A percentile compares a stretch with the other conserved stretches of the same genome.
These are phyloP conservation scores for Sarocladiaceae sp. DNA, from an alignment of 2,329 filamentous ascomycete genomes.

Conservation along the genomic window DNA sequence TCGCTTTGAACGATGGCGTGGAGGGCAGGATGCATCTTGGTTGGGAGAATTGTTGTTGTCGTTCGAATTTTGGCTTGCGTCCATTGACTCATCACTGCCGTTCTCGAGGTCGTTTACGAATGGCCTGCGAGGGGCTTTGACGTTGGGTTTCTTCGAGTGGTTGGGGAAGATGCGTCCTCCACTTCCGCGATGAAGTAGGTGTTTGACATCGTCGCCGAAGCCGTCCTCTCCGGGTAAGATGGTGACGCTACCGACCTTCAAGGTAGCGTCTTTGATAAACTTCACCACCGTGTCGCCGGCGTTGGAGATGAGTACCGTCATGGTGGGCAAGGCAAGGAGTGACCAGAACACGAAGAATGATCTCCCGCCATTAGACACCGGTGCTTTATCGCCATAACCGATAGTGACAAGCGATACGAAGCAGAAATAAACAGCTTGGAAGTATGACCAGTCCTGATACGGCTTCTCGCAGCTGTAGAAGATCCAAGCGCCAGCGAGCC, in stretches of 20 bases:
- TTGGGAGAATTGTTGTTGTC: conserved; percentile 3
- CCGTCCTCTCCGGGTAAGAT: conserved; percentile 55
- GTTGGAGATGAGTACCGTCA: conserved; percentile 81
- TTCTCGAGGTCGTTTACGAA: conserved; percentile 2
- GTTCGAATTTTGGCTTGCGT: neutral
- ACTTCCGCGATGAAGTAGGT: conserved; percentile 36
- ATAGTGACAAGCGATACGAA: conserved; percentile 82
- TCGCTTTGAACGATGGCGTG: neutral
- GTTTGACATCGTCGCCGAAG: conserved; percentile 40
- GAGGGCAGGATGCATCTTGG: neutral
- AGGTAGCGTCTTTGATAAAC: conserved; percentile 49
- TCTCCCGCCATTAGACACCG: conserved; percentile 71
- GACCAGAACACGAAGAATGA: conserved; percentile 95
- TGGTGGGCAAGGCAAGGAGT: conserved; percentile 77
- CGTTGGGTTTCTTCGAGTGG: conserved; percentile 11
- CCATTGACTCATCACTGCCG: neutral
- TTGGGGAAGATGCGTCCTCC: conserved; percentile 36
- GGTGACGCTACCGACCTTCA: conserved; percentile 54
- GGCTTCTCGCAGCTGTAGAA: conserved; percentile 54
- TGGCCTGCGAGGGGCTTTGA: neutral
- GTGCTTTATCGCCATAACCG: conserved; percentile 78
- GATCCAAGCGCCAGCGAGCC: conserved; percentile 74
- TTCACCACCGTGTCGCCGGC: conserved; percentile 81
- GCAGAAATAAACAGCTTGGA: conserved; percentile 78
- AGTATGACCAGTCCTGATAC: conserved; percentile 67